These are phyloP conservation scores for Gentiana macrophylla DNA, from an alignment of 257 asterid species.

Conservation along the genomic window DNA sequence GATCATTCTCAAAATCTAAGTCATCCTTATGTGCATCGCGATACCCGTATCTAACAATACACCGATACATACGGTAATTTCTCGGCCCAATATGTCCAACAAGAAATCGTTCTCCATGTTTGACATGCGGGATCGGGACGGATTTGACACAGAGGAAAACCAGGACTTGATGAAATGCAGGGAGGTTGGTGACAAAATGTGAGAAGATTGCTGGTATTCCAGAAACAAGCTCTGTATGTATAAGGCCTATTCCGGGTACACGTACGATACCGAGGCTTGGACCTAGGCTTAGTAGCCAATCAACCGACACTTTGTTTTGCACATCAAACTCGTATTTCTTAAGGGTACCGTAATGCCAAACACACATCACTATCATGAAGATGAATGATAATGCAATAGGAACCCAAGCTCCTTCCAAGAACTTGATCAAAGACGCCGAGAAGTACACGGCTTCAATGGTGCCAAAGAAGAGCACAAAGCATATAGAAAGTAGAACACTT, in stretches of 20 bases:
- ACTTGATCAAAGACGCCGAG: conserved; percentile 73
- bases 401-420: conserved; percentile 93
- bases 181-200: conserved; percentile 85
- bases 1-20: conserved; percentile 62
- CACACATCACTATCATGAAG: conserved; percentile 67
- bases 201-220: conserved; percentile 95
- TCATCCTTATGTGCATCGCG: conserved; percentile 84
- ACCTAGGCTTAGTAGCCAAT: conserved; percentile 75
- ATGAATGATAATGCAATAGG: conserved; percentile 60
- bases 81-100: conserved; percentile 78
- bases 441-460: conserved; percentile 66
- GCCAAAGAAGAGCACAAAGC: conserved; percentile 73
- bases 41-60: conserved; percentile 83
- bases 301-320: conserved; percentile 82
- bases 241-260: conserved; percentile 80
- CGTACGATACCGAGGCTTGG: conserved; percentile 84
- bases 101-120: conserved; percentile 67
- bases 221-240: conserved; percentile 83
- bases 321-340: conserved; percentile 78
- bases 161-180: conserved; percentile 88
- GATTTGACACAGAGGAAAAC: conserved; percentile 80
- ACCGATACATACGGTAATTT: conserved; percentile 63
- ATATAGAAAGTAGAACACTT: conserved; percentile 45
- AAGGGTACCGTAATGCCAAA: conserved; percentile 82
- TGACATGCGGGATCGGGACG: conserved; percentile 77